Evolutionary conservation across 208 protist genomes (phyloP), one percentile per base, ranked within the genome.

Genomic region (Acanthamoeba castellanii): DNA sequence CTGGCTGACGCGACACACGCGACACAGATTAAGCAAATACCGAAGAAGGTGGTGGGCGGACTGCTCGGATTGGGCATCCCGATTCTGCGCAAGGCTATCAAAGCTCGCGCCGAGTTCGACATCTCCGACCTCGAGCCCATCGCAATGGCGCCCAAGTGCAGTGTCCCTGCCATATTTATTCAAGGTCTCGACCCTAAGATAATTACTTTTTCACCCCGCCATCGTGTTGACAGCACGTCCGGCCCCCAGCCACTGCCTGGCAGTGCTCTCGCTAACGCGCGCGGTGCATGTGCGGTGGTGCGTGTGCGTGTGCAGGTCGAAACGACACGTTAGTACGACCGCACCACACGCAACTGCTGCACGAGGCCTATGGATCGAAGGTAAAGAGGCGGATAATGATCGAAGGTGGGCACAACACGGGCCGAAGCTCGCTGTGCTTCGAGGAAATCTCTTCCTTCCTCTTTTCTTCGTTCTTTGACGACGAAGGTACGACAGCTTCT

Each of bases 31-130:
- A 84, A 84, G 37, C 74, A 88, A 25, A 92, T 92, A 20, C 87
- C 87, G 59, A 92, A 74, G 55, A 76, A 76, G 32, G 87, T 92
- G 8, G 61, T 68, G 16, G 87, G 87, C 14, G 87, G 87, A 16
- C 25, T 92, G 64, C 20, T 92, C 1, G 87, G 87, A 27, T 32
- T 92, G 25, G 61, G 59, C 6, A 92, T 92, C 42, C 55, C 55
- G 27, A 92, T 92, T 18, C 34, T 92, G 22, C 87, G 87, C 20
- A 92, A 92, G 37, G 64, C 34, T 34, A 92, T 92, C 42, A 42
- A 50, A 27, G 27, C 13, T 22, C 55, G 64, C 25, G 87, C 87
- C 32, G 87, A 76, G 14, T 92, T 92, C 27, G 87, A 92, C 45
- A 92, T 92, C 61, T 22, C 81, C 7, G 81, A 88, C 25, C 81